Evolutionary conservation across 1,284 basidiomycete genomes (phyloP).

Genomic region (Fomitiporia mediterranea): DNA sequence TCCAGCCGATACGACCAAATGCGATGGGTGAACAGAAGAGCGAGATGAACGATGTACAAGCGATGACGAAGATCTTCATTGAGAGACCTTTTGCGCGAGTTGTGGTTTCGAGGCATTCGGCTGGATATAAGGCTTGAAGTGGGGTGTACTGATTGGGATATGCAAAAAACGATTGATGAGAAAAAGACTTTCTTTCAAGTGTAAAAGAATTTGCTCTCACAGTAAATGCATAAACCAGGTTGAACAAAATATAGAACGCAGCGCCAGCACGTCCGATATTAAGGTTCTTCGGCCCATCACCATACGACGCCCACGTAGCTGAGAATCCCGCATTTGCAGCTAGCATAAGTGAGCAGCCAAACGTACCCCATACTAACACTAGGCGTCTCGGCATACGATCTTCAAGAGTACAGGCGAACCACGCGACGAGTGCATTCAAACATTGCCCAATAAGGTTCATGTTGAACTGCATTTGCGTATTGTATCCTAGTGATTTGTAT

Average conservation of each 20-base stretch:
- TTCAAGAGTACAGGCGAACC: conserved; percentile 28
- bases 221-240: conserved; percentile 22
- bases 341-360: conserved; percentile 26
- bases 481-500: conserved; percentile 12
- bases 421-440: conserved; percentile 22
- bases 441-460: conserved; percentile 32
- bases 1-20: conserved; percentile 21
- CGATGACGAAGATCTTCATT: conserved; percentile 21
- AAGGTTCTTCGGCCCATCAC: conserved; percentile 22
- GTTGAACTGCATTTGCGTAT: conserved; percentile 30
- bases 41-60: conserved; percentile 28
- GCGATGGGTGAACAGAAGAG: conserved; percentile 27
- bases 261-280: conserved; percentile 29
- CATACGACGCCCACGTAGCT: conserved; percentile 26
- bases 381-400: conserved; percentile 27
- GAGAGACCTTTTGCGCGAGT: conserved; percentile 37
- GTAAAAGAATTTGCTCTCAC: conserved; percentile 7
- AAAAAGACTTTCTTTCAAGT: neutral
- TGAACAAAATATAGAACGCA: conserved; percentile 24
- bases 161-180: neutral
- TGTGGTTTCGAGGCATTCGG: conserved; percentile 34
- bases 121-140: conserved; percentile 34
- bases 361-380: conserved; percentile 26
- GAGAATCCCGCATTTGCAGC: conserved; percentile 28
- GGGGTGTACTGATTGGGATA: conserved; percentile 25